Base-by-base conservation (phyloP, 768 basidiomycete species). In the Lentinula aciculospora region DNA sequence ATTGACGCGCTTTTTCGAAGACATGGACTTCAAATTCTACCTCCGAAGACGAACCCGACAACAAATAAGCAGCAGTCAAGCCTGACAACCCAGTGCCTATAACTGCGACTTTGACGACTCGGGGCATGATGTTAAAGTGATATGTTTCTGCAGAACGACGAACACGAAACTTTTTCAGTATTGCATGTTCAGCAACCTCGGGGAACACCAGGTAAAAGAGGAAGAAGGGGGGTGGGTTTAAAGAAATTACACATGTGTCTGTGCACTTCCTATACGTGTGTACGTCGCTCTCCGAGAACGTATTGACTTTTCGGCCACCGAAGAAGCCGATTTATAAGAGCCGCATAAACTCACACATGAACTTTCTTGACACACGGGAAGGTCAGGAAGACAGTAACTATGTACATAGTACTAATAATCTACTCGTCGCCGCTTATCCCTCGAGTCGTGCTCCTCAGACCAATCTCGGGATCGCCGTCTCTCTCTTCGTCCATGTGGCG, bases 21-120 rank as follows among this genome's bases (percentile, higher is more conserved):
- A 92, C 57, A 69, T 86, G 86, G 0, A 90, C 84, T 57, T 89
- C 84, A 40, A 84, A 81, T 4, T 76, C 67, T 17, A 83, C 76
- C 47, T 74, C 68, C 1, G 67, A 58, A 17, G 66, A 53, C n/a
- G 69, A 65, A 7, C 68, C 66, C 12, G 72, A 69, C 10, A 91
- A 69, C 17, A 86, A 68, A 66, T 88, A 80, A 2, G 85, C 85
- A 25, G 86, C 78, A 0, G 87, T 85, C 25, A 91, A 74, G 3
- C 88, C 88, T 23, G 89, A 86, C 4, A 92, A 77, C 21, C 89
- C 89, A 57, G 81, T 84, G 12, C 89, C 89, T 12, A 90, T 67
- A 31, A 91, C 77, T 1, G 88, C 88, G 29, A 91, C 82, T 60
- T 83, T 83, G 53, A 84, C 77, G 34, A 65, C 74, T 57, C 72